These are phyloP conservation scores for Quercus wislizeni DNA, from an alignment of 306 rosid species.

Conservation along the genomic window DNA sequence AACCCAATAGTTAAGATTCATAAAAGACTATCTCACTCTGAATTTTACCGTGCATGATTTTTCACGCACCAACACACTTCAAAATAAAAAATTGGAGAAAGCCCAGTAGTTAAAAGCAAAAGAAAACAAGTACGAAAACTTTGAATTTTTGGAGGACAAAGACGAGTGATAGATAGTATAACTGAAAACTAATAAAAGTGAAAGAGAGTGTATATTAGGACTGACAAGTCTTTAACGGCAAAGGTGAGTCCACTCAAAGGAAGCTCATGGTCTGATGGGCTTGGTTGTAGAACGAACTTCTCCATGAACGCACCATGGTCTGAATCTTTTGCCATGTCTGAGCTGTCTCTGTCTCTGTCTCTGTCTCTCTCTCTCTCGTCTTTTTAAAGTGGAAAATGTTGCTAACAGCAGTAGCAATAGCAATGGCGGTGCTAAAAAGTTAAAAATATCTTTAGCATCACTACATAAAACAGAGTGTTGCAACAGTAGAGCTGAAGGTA, in stretches of 20 bases:
- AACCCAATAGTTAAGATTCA: background rate
- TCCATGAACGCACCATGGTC: constrained; percentile 71
- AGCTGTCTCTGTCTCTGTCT: too few species aligned
- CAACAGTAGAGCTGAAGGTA: too few species aligned
- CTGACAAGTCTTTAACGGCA: constrained; percentile 91
- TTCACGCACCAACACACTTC: too few species aligned
- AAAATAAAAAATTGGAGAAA: background rate
- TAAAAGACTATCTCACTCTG: background rate
- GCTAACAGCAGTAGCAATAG: too few species aligned
- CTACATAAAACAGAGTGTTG: too few species aligned
- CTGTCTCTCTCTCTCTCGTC: too few species aligned
- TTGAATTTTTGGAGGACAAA: background rate
- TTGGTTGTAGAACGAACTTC: constrained; percentile 60
- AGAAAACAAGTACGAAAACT: background rate
- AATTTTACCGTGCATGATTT: background rate
- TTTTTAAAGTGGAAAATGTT: too few species aligned
- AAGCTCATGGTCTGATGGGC: constrained; percentile 39
- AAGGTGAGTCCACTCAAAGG: constrained; percentile 75
- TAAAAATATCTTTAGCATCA: too few species aligned
- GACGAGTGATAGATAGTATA: background rate
- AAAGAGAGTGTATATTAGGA: background rate
- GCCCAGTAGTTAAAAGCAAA: background rate
- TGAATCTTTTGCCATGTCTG: too few species aligned
- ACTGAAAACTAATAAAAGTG: background rate
- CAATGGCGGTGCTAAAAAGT: too few species aligned